phyloP scores from a whole-genome alignment of 2,329 filamentous ascomycete genomes.

The Pseudopyrenochaeta lycopersici region DNA sequence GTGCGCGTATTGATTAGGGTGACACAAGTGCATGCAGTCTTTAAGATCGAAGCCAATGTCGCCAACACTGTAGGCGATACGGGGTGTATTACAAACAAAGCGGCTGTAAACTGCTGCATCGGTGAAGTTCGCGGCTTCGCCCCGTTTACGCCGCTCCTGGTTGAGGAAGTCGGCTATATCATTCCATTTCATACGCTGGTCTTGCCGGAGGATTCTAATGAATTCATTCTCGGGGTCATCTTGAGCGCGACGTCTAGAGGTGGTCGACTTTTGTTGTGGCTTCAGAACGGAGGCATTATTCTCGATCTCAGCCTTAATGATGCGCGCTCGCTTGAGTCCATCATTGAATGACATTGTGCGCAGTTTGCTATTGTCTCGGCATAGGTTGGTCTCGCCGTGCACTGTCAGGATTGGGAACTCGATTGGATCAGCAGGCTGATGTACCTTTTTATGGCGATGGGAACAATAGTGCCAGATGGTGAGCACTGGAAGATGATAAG shows the following conservation, averaged over 20 bases:
- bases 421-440: no score
- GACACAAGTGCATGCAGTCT: conserved; percentile 45
- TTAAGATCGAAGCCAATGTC: conserved; percentile 43
- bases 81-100: conserved; percentile 42
- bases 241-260: conserved; percentile 8
- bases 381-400: background rate
- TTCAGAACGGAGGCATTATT: conserved; percentile 21
- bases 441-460: no score
- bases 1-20: conserved; percentile 19
- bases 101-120: conserved; percentile 46
- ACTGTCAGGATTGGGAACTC: conserved; percentile 11
- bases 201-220: conserved; percentile 43
- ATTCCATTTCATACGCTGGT: conserved; percentile 36
- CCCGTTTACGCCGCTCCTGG: conserved; percentile 20
- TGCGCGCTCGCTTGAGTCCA: conserved; percentile 24
- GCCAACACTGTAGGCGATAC: conserved; percentile 24
- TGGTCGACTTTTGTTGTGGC: conserved; percentile 1
- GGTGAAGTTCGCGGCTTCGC: conserved; percentile 32
- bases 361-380: background rate
- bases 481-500: no score
- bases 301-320: conserved; percentile 22
- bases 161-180: conserved; percentile 40
- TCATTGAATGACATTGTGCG: conserved; percentile 8
- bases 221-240: conserved; percentile 42
- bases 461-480: no score